phyloP scores from a whole-genome alignment of 2,329 filamentous ascomycete species.

The Paracorniculantispora psalliotae region DNA sequence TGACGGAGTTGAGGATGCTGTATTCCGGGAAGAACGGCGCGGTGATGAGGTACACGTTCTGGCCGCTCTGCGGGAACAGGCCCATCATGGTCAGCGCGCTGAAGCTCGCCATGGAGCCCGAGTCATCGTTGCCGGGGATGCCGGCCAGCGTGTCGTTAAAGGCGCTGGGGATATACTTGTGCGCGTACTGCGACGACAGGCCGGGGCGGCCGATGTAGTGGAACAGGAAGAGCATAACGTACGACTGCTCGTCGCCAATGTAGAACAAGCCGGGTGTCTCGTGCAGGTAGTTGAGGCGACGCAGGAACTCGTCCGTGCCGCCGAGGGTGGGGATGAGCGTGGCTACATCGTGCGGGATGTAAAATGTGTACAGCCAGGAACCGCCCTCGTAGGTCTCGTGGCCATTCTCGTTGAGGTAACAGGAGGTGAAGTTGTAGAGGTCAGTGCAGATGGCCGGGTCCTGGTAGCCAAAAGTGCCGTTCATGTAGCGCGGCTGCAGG shows the following conservation, averaged over 20 bases:
- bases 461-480: constrained; percentile 64
- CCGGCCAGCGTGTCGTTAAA: constrained; percentile 63
- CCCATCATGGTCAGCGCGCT: constrained; percentile 46
- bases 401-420: constrained; percentile 23
- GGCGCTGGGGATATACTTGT: constrained; percentile 61
- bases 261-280: constrained; percentile 58
- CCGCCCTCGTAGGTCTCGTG: constrained; percentile 62
- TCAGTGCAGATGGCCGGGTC: constrained; percentile 44
- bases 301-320: constrained; percentile 51
- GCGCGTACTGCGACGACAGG: constrained; percentile 47
- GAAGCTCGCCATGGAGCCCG: constrained; percentile 50
- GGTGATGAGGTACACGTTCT: constrained; percentile 48
- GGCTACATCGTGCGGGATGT: constrained; percentile 42
- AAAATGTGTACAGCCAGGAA: constrained; percentile 68
- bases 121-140: constrained; percentile 51
- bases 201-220: constrained; percentile 65
- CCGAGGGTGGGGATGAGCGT: constrained; percentile 51
- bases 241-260: constrained; percentile 58
- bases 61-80: constrained; percentile 50
- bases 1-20: constrained; percentile 25
- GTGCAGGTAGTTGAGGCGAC: constrained; percentile 61
- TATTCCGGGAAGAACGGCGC: constrained; percentile 48
- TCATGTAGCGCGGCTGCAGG: constrained; percentile 61
- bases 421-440: constrained; percentile 41
- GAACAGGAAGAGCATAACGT: constrained; percentile 48